Conservation (phyloP, 1,284 basidiomycete genomes). For the Hortiboletus rubellus region DNA sequence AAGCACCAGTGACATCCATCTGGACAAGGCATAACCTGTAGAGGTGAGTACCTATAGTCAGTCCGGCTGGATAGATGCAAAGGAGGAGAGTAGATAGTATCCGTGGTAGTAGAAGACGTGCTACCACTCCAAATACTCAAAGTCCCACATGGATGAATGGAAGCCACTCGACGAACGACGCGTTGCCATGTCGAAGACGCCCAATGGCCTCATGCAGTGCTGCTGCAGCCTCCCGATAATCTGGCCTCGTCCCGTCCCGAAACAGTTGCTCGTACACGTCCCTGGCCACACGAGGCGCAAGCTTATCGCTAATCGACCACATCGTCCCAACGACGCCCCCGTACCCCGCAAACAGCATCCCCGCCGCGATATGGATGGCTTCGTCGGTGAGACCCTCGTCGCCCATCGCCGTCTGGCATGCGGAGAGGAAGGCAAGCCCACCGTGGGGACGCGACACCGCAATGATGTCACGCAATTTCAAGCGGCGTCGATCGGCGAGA, state of each 20-base stretch:
- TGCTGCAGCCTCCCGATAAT: not conserved
- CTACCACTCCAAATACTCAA: not conserved
- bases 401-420: slow-evolving; percentile 11
- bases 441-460: slow-evolving; percentile 2
- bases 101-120: too few relatives aligned
- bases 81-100: too few relatives aligned
- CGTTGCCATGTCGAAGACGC: not conserved
- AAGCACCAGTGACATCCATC: too few relatives aligned
- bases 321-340: slow-evolving; percentile 9
- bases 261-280: slow-evolving; percentile 6
- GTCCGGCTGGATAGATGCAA: too few relatives aligned
- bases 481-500: too few relatives aligned
- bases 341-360: slow-evolving; percentile 13
- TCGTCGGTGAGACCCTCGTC: slow-evolving; percentile 7
- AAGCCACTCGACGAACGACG: slow-evolving; percentile 5
- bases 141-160: slow-evolving; percentile 14
- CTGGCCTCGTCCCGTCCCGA: not conserved
- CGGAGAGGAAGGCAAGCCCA: slow-evolving; percentile 13
- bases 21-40: too few relatives aligned
- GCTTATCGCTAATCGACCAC: slow-evolving; percentile 16
- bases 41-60: too few relatives aligned
- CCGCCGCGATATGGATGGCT: slow-evolving; percentile 7
- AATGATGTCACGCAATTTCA: too few relatives aligned
- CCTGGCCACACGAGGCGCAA: slow-evolving; percentile 9
- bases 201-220: slow-evolving; percentile 6